Evolutionary conservation across 2,329 filamentous ascomycete genomes (phyloP).

Genomic region (Fusarium haematococcum): DNA sequence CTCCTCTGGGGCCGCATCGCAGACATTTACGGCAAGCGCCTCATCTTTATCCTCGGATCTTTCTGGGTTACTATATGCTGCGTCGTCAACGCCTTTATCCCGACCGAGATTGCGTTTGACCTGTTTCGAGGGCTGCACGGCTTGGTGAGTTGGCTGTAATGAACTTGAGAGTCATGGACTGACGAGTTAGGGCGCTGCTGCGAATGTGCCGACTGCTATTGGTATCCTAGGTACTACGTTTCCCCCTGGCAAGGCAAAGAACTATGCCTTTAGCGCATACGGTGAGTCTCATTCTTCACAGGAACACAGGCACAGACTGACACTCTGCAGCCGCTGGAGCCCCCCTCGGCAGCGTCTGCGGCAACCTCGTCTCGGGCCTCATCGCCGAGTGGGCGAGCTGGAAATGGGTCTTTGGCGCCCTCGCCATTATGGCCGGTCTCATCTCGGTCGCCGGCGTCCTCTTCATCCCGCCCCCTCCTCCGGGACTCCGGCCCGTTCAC

Average conservation of each 20-base stretch:
- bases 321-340: constrained; percentile 65
- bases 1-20: constrained; percentile 76
- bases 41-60: constrained; percentile 73
- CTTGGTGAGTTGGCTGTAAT: constrained; percentile 50
- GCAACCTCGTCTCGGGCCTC: constrained; percentile 73
- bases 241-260: constrained; percentile 75
- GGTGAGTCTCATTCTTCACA: constrained; percentile 49
- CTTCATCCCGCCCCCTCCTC: constrained; percentile 67
- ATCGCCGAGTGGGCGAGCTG: constrained; percentile 72
- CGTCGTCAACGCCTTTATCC: constrained; percentile 71
- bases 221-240: constrained; percentile 77
- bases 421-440: constrained; percentile 68
- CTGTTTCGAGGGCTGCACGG: constrained; percentile 75
- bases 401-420: constrained; percentile 76
- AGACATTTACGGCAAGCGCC: constrained; percentile 74
- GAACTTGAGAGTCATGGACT: background rate
- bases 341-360: constrained; percentile 72
- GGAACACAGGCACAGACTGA: background rate
- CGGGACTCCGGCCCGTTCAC: constrained; percentile 39
- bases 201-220: constrained; percentile 77
- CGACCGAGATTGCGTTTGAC: constrained; percentile 76
- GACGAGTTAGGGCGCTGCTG: constrained; percentile 66
- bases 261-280: constrained; percentile 76
- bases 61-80: constrained; percentile 71
- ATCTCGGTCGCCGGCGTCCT: constrained; percentile 69